Conservation (phyloP, 2,329 filamentous ascomycete species). For the Talaromyces rugulosus region DNA sequence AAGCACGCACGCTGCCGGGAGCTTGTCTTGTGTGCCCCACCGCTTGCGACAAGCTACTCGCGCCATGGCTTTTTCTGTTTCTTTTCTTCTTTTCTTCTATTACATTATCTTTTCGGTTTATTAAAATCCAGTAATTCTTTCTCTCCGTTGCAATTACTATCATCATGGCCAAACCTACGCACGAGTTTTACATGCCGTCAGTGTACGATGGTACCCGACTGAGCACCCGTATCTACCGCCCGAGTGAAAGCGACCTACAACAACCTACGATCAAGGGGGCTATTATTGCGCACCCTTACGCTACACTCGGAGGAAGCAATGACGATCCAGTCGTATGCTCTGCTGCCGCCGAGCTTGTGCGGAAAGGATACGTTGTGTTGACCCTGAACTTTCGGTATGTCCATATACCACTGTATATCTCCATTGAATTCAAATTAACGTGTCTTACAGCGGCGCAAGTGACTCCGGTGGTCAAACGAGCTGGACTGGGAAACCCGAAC, state of each 20-base stretch:
- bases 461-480: slow-evolving; percentile 73
- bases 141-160: neutral
- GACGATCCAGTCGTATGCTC: slow-evolving; percentile 77
- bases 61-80: neutral
- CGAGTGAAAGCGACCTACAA: slow-evolving; percentile 19
- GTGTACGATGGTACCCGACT: slow-evolving; percentile 72
- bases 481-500: slow-evolving; percentile 79
- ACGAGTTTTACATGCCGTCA: slow-evolving; percentile 75
- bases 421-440: neutral
- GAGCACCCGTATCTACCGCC: slow-evolving; percentile 77
- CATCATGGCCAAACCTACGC: slow-evolving; percentile 23
- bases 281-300: slow-evolving; percentile 86
- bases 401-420: neutral
- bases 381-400: slow-evolving; percentile 88
- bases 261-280: slow-evolving; percentile 42
- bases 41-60: neutral
- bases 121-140: neutral
- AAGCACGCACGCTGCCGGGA: slow-evolving; percentile 1
- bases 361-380: slow-evolving; percentile 67
- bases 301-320: slow-evolving; percentile 76
- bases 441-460: slow-evolving; percentile 62
- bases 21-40: neutral
- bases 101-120: neutral
- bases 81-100: neutral
- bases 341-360: slow-evolving; percentile 61